phyloP scores from a whole-genome alignment of 176 grass and related monocot genomes.

The Avena insularis region DNA sequence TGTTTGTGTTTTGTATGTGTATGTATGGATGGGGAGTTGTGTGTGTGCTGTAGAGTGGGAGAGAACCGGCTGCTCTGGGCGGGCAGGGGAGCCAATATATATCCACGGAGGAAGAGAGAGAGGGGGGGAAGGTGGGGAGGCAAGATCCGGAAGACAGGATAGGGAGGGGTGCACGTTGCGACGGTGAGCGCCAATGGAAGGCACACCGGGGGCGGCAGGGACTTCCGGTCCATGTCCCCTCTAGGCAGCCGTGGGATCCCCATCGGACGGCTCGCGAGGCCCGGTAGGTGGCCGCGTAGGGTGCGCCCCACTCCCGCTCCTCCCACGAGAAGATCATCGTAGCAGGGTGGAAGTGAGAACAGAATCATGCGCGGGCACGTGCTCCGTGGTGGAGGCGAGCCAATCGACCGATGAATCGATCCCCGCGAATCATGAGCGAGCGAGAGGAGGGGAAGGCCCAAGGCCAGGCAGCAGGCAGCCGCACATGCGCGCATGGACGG shows the following conservation, averaged over 20 bases:
- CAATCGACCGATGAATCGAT: neutral
- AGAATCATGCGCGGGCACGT: constrained; percentile 23
- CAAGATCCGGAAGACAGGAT: constrained; percentile 69
- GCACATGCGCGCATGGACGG: neutral
- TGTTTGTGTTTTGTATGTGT: neutral
- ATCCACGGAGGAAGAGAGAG: neutral
- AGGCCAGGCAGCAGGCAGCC: neutral
- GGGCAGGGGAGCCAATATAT: constrained; percentile 28
- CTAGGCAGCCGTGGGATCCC: accelerated
- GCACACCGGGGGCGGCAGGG: neutral
- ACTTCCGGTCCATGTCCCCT: neutral
- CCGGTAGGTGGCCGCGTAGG: neutral
- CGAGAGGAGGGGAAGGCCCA: too few relatives aligned
- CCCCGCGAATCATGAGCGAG: constrained; percentile 14
- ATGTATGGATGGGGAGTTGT: neutral
- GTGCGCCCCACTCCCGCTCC: constrained; percentile 1
- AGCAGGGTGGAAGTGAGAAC: neutral
- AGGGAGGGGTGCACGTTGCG: constrained; percentile 52
- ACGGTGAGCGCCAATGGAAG: neutral
- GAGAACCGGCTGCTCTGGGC: constrained; percentile 17
- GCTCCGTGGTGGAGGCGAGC: neutral
- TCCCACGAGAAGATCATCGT: neutral
- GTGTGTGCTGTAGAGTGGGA: constrained; percentile 23
- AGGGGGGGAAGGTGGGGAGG: constrained; percentile 33
- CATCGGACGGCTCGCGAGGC: neutral